phyloP scores from a whole-genome alignment of 306 rosid genomes.

The Inga oerstediana region DNA sequence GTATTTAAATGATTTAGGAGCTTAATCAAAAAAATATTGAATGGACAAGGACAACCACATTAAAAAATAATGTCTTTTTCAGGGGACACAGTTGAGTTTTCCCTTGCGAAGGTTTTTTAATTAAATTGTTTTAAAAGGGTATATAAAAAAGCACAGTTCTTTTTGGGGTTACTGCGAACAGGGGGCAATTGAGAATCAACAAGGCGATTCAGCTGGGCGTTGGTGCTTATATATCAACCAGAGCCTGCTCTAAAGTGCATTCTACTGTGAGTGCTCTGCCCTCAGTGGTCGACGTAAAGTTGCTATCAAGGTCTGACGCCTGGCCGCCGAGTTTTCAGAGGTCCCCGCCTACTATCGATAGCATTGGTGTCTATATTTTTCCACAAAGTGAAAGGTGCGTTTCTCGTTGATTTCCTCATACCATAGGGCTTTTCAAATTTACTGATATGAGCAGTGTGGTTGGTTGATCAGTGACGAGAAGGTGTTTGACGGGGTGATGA shows the following conservation, averaged over 20 bases:
- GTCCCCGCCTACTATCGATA: conserved; percentile 23
- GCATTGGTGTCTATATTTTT: conserved; percentile 34
- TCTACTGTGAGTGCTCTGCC: conserved; percentile 20
- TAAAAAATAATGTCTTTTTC: too few species aligned
- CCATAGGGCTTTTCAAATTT: not conserved
- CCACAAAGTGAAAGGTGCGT: conserved; percentile 42
- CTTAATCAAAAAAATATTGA: too few species aligned
- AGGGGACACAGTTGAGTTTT: too few species aligned
- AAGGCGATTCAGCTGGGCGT: not conserved
- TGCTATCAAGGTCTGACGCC: not conserved
- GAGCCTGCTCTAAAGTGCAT: conserved; percentile 30
- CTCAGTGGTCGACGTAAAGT: conserved; percentile 22
- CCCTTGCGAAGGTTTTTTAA: too few species aligned
- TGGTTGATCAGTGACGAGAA: conserved; percentile 34
- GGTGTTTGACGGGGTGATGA: conserved; percentile 27
- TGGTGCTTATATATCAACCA: not conserved
- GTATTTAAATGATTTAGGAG: not conserved
- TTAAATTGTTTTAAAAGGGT: not conserved
- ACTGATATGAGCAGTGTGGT: not conserved
- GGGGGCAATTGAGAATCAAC: conserved; percentile 25
- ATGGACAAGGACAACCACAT: too few species aligned
- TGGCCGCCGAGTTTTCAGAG: conserved; percentile 38
- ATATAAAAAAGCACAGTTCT: not conserved
- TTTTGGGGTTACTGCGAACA: conserved; percentile 8
- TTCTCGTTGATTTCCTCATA: not conserved